These are phyloP conservation scores for Schwanniomyces pseudopolymorphus DNA, from an alignment of 805 yeast genomes.

Conservation along the genomic window DNA sequence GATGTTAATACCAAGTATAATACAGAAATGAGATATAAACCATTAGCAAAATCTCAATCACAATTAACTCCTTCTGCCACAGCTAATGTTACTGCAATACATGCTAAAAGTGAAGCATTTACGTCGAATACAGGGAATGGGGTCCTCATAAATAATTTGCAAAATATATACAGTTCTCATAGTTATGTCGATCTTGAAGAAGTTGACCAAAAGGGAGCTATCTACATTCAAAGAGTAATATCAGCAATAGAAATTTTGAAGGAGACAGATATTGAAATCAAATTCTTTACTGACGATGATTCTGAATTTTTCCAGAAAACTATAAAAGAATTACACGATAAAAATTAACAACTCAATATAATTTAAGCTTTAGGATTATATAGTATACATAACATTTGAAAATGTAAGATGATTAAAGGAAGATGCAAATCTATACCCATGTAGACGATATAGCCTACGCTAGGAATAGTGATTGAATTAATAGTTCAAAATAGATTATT, in stretches of 20 bases:
- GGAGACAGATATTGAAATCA: conserved; percentile 26
- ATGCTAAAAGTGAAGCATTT: neutral
- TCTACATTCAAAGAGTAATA: conserved; percentile 35
- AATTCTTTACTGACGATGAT: conserved; percentile 37
- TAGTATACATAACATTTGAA: neutral
- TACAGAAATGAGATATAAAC: neutral
- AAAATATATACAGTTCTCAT: conserved; percentile 21
- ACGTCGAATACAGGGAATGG: neutral
- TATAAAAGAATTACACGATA: conserved; percentile 7
- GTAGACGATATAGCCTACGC: neutral
- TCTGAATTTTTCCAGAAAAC: conserved; percentile 26
- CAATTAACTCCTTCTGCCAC: conserved; percentile 18
- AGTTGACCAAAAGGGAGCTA: conserved; percentile 36
- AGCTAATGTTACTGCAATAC: neutral
- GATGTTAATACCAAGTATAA: conserved; percentile 10
- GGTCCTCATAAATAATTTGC: conserved; percentile 20
- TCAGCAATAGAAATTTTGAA: conserved; percentile 27
- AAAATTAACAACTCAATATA: neutral
- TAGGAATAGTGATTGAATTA: neutral
- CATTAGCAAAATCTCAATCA: conserved; percentile 4
- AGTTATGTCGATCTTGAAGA: conserved; percentile 33
- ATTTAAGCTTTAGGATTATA: neutral
- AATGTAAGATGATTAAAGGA: neutral
- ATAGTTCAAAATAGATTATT: neutral
- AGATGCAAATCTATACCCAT: neutral